Evolutionary conservation across 2,329 filamentous ascomycete species (phyloP).

Genomic region (Aschersonia sp.): DNA sequence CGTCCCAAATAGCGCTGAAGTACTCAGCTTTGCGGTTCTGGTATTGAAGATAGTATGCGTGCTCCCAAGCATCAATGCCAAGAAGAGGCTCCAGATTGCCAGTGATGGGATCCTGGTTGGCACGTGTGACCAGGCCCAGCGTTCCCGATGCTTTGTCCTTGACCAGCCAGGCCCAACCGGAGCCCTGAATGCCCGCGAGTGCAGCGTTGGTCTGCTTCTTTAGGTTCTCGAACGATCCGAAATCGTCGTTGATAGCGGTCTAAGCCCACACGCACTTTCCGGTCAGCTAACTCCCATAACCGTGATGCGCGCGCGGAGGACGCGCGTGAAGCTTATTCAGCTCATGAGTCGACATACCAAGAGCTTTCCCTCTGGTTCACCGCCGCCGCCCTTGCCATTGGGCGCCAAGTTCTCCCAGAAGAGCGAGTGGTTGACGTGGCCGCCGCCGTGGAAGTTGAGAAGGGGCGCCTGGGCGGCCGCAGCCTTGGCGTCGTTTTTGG

Average conservation of each 20-base stretch:
- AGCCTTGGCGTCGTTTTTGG: slow-evolving; percentile 41
- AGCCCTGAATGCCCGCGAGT: slow-evolving; percentile 66
- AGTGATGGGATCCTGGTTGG: slow-evolving; percentile 82
- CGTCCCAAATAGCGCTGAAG: slow-evolving; percentile 86
- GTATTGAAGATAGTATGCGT: slow-evolving; percentile 92
- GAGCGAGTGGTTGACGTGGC: slow-evolving; percentile 74
- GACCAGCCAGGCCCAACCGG: slow-evolving; percentile 83
- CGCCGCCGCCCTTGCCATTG: slow-evolving; percentile 43
- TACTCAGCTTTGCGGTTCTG: slow-evolving; percentile 96
- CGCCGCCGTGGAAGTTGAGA: slow-evolving; percentile 71
- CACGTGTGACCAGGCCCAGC: slow-evolving; percentile 52
- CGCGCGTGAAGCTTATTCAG: neutral
- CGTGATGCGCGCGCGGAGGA: slow-evolving; percentile 7
- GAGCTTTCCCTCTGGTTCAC: slow-evolving; percentile 47
- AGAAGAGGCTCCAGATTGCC: slow-evolving; percentile 71
- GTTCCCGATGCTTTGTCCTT: slow-evolving; percentile 50
- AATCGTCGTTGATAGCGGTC: slow-evolving; percentile 48
- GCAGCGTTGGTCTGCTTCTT: slow-evolving; percentile 52
- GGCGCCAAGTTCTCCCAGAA: slow-evolving; percentile 77
- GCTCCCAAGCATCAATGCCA: slow-evolving; percentile 91
- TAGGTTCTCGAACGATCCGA: slow-evolving; percentile 51
- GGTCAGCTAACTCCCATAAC: neutral
- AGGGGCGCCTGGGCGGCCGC: slow-evolving; percentile 34
- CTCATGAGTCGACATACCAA: slow-evolving; percentile 21
- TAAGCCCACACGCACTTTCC: slow-evolving; percentile 6